Evolutionary conservation across 257 asterid genomes (phyloP).

Genomic region (Fraxinus americana): DNA sequence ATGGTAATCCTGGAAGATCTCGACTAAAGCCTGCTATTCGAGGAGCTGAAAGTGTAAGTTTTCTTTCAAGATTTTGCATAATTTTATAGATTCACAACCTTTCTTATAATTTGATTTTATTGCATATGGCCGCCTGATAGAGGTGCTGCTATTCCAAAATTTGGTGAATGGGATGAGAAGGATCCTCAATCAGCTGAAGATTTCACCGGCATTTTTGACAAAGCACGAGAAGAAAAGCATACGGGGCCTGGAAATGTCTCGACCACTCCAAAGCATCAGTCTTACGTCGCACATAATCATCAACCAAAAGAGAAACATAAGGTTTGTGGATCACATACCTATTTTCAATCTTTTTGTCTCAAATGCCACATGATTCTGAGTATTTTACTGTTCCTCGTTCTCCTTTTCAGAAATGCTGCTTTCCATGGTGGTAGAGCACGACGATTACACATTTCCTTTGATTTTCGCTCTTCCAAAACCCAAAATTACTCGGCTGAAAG

Average conservation of each 20-base stretch:
- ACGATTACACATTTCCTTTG: not conserved
- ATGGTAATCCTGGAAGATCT: constrained; percentile 55
- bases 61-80: not conserved
- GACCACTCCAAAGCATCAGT: constrained; percentile 45
- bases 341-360: not conserved
- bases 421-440: constrained; percentile 39
- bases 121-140: constrained; percentile 54
- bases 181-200: constrained; percentile 78
- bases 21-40: constrained; percentile 42
- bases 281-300: constrained; percentile 31
- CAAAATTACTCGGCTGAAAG: not conserved
- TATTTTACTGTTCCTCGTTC: not conserved
- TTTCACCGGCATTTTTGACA: constrained; percentile 70
- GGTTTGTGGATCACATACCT: constrained; percentile 32
- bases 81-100: not conserved
- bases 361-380: not conserved
- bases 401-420: constrained; percentile 48
- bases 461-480: not conserved
- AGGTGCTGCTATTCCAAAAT: constrained; percentile 84
- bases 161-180: constrained; percentile 84
- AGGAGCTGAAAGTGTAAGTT: constrained; percentile 72
- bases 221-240: constrained; percentile 61
- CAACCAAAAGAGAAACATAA: too few relatives aligned
- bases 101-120: constrained; percentile 6
- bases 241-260: constrained; percentile 39